Evolutionary conservation across 2,329 filamentous ascomycete genomes (phyloP).

Genomic region (Monilinia aucupariae): DNA sequence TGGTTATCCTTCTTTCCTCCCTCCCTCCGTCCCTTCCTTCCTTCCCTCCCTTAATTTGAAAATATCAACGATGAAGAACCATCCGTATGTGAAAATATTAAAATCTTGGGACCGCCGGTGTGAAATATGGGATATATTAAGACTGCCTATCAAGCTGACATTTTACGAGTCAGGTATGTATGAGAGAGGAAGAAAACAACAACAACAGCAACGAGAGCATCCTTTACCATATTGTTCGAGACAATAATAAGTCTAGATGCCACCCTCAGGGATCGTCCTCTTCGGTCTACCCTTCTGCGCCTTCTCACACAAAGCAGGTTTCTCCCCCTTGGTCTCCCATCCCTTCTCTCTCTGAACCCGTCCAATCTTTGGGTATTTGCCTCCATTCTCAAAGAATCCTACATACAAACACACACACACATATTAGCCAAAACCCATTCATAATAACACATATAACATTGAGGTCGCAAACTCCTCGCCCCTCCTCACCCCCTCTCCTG

Average conservation of each 20-base stretch:
- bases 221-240: neutral
- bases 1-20: too few relatives aligned
- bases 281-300: constrained; percentile 55
- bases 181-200: too few relatives aligned
- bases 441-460: neutral
- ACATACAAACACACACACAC: constrained; percentile 68
- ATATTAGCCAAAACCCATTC: constrained; percentile 55
- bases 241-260: neutral
- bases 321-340: constrained; percentile 55
- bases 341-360: constrained; percentile 57
- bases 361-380: constrained; percentile 78
- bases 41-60: too few relatives aligned
- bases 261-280: constrained; percentile 40
- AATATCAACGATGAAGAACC: too few relatives aligned
- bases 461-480: constrained; percentile 17
- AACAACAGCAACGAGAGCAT: too few relatives aligned
- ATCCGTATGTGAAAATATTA: too few relatives aligned
- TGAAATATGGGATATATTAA: too few relatives aligned
- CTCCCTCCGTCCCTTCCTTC: too few relatives aligned
- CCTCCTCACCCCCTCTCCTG: constrained; percentile 44
- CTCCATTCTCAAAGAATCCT: constrained; percentile 70
- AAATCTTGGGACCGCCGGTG: too few relatives aligned
- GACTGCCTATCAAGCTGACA: too few relatives aligned
- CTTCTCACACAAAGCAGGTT: constrained; percentile 55
- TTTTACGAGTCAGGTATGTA: too few relatives aligned